Evolutionary conservation across 169 alveolate genomes (phyloP), one percentile per base, ranked within the genome.

Genomic region (Plasmodium ovale): DNA sequence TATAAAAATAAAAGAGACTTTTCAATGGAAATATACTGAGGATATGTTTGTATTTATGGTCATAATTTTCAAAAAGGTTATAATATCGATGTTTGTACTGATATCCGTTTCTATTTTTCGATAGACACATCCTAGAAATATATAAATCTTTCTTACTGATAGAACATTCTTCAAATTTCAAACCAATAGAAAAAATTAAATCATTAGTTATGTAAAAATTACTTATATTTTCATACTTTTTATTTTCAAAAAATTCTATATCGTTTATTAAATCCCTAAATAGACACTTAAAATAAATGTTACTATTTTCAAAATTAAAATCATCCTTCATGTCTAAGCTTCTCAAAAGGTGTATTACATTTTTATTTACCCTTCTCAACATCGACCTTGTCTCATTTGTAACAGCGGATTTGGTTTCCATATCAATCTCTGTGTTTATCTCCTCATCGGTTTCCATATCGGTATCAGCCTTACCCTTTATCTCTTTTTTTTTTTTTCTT

Each of bases 201-300:
- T 77, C 74, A 39, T 44, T 60, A 12, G 71, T 42, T 49, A 77
- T 68, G 39, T 77, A 77, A 60, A 77, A 77, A 54, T 77, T 77
- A 25, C 88, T 77, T 39, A 77, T 77, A 21, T 77, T 77, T 54
- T 77, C 88, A 35, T 77, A 77, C 23, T 62, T 42, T 23, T 54
- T 77, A 12, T 77, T 64, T 16, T 60, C 58, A 14, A 77, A 16
- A 62, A 42, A 62, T 37, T 77, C 88, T 12, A 77, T 60, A 67
- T 77, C 74, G 33, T 67, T 77, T 77, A 77, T 64, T 68, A 77
- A 37, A 77, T 77, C 88, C 10, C 33, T 77, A 47, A 77, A 77
- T 77, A 62, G 29, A 25, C 88, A 77, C 12, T 77, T 77, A 56
- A 77, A 77, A 37, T 77, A 77, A 25, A 77, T 77, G 5, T 62